Percentiles rank a stretch among this genome's conserved stretches.
phyloP scores from a whole-genome alignment of 345 rosid genomes.

The Gynandropsis gynandra region DNA sequence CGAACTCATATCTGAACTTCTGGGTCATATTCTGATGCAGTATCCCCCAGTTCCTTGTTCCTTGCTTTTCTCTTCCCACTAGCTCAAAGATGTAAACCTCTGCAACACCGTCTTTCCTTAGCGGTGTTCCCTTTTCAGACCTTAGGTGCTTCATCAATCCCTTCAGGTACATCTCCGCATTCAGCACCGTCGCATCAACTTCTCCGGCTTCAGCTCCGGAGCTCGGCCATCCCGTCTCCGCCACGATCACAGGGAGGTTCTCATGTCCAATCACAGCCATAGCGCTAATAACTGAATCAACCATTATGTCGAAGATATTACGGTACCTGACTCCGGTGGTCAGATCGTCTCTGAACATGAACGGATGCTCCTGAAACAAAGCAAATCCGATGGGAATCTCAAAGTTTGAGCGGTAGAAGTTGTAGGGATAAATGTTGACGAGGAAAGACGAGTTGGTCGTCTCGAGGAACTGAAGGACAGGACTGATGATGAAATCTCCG shows the following conservation, averaged over 20 bases:
- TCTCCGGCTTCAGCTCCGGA: conserved; percentile 45
- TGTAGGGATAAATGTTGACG: conserved; percentile 77
- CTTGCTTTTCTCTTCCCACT: conserved; percentile 45
- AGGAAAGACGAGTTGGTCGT: conserved; percentile 72
- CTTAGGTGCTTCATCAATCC: conserved; percentile 57
- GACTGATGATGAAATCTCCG: conserved; percentile 47
- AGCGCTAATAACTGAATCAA: conserved; percentile 60
- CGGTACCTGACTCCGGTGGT: conserved; percentile 73
- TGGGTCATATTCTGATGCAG: conserved; percentile 52
- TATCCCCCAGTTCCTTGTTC: conserved; percentile 64
- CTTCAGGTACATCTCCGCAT: conserved; percentile 58
- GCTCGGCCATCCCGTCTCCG: conserved; percentile 96
- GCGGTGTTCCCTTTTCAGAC: conserved; percentile 65
- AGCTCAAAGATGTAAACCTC: conserved; percentile 71
- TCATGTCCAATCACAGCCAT: conserved; percentile 77
- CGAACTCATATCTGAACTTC: conserved; percentile 55
- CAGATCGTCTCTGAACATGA: conserved; percentile 69
- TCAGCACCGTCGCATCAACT: conserved; percentile 57
- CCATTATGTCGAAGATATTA: conserved; percentile 91
- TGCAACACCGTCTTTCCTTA: conserved; percentile 70
- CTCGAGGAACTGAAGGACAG: conserved; percentile 64
- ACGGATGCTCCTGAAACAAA: conserved; percentile 65
- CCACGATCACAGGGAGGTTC: conserved; percentile 65
- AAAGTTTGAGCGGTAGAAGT: conserved; percentile 51
- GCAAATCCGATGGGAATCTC: conserved; percentile 84